Evolutionary conservation across 2,329 filamentous ascomycete species (phyloP), one percentile per base, ranked within the genome.

Genomic region (Didymella sp.): DNA sequence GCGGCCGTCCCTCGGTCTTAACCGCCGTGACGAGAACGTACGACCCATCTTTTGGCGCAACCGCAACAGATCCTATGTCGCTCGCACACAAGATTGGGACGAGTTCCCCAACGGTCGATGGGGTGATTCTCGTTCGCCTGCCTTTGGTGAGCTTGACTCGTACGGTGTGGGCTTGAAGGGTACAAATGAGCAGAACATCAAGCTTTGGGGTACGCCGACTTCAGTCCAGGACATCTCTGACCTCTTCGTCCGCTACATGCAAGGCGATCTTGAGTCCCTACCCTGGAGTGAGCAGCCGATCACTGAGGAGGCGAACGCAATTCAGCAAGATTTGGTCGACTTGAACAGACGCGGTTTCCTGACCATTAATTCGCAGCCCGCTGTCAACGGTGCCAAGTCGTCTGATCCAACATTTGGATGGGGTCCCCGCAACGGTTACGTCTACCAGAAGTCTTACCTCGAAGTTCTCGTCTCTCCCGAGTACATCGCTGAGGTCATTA

Each of bases 1-100:
- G 94, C 89, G 96, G 74, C 92, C 96, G 72, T 98, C 94, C 35
- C 89, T 98, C 58, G 93, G 89, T 41, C 85, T 96, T 62, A 91
- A 92, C 50, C 88, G 95, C 44, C 86, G 94, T 69, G 91, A 91
- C 44, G 95, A 99, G 79, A 96, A 97, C 72, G 95, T 99, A 40
- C 91, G 95, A 50, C 95, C 95, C 30, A 96, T 99, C 66, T 99
- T 99, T 84, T 99, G 95, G 95, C 89, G 94, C 68, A 97, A 98
- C 79, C 87, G 95, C 56, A 95, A 96, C 78, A 92, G 95, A 73
- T 96, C 93, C 4, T 99, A 99, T 70, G 88, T 99, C 52, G 88
- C 92, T 53, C 91, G 95, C 52, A 99, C 95, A 0, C 93, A 97
- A 74, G 94, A 97, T 67, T 99, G 95, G 95, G 95, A 99, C 70